phyloP scores from a whole-genome alignment of 129 eudicot species.

The Centaurea solstitialis region DNA sequence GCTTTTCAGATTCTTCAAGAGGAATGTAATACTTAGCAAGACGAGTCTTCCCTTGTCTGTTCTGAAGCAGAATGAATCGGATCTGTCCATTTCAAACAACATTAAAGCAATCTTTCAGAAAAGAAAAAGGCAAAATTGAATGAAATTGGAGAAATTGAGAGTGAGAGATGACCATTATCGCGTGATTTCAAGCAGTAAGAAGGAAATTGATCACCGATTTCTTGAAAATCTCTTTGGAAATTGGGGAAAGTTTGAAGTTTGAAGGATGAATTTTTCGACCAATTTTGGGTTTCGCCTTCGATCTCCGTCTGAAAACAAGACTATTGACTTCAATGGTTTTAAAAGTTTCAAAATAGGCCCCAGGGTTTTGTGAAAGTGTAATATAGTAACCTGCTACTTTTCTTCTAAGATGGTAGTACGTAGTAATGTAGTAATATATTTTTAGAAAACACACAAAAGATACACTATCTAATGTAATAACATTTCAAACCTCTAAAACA shows the following conservation, averaged over 20 bases:
- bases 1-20: slow-evolving; percentile 95
- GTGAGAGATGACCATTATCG: slow-evolving; percentile 28
- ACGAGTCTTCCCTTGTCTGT: slow-evolving; percentile 94
- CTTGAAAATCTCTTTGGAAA: neutral
- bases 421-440: too few species aligned
- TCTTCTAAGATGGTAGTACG: neutral
- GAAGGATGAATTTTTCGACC: slow-evolving; percentile 9
- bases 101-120: neutral
- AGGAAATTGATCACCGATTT: neutral
- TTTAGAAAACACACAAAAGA: too few species aligned
- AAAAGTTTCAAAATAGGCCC: neutral
- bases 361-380: neutral
- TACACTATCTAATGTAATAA: too few species aligned
- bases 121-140: neutral
- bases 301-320: neutral
- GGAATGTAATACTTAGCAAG: slow-evolving; percentile 87
- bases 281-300: neutral
- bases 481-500: too few species aligned
- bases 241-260: neutral
- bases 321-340: neutral
- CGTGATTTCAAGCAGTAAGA: slow-evolving; percentile 16
- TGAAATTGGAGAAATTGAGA: neutral
- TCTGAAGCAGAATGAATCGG: slow-evolving; percentile 87
- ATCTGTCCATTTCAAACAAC: slow-evolving; percentile 45
- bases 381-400: neutral